Base-by-base conservation (phyloP, 305 asterid genomes). In the Lippia alba region DNA sequence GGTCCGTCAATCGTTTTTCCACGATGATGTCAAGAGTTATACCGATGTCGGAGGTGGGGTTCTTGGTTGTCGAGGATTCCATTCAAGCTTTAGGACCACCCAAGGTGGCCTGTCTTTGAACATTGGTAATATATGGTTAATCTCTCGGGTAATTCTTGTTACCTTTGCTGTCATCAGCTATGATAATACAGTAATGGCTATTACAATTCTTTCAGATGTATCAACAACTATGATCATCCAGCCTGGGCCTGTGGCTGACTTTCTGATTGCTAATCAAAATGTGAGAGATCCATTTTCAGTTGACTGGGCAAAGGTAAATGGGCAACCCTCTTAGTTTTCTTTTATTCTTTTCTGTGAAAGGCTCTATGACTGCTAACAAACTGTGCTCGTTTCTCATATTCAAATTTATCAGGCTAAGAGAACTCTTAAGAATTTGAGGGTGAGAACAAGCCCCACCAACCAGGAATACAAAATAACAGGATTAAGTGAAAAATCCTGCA, bases 221-320 rank as follows among this genome's bases (percentile, higher is more conserved):
- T 89, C 97, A 14, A 86, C 97, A 0, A 89, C 97, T 14, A 89
- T 89, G 91, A 82, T 91, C 54, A 83, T 91, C 67, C 87, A 81
- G 72, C 96, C 94, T 54, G 96, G 94, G 62, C 84, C 92, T 16
- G 84, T 89, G 41, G 88, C 67, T 0, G 91, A 87, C 53, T 91
- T 89, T 74, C 67, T 91, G 58, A 59, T 84, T 40, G 87, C 82
- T 30, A 87, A 87, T 78, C 96, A 89, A 73, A 84, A 81, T 69
- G 96, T 79, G 39, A 86, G 67, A 19, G 91, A 83, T 63, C 97
- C 94, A 16, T 87, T 61, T 68, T 46, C 76, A 3, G 34, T 91
- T 46, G 94, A 92, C 79, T 92, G 96, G 97, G 83, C 79, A 8
- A 89, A 89, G 94, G 97, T 88, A 61, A 57, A 51, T 64, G 34